A percentile compares a stretch with the other conserved stretches of the same genome.
phyloP scores from a whole-genome alignment of 768 basidiomycete genomes.

The Tricholoma saponaceum region DNA sequence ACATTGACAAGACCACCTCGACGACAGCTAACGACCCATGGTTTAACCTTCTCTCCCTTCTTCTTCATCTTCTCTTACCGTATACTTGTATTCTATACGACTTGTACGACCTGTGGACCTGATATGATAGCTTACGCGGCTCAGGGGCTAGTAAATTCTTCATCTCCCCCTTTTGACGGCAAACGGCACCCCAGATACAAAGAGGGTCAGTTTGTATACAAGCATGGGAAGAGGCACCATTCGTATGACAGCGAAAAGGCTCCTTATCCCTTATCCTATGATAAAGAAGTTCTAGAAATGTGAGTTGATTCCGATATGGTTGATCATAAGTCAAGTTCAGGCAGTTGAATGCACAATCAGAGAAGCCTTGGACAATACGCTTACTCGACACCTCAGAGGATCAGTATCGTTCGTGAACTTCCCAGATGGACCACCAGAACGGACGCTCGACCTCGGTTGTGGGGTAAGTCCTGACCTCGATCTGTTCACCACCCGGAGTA shows the following conservation, averaged over 20 bases:
- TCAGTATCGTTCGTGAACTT: conserved; percentile 63
- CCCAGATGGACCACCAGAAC: conserved; percentile 42
- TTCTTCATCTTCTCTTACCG: not conserved
- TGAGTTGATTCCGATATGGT: conserved; percentile 19
- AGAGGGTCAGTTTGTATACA: conserved; percentile 55
- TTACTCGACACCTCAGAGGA: conserved; percentile 43
- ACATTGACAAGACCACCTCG: not conserved
- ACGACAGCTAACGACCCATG: conserved; percentile 1
- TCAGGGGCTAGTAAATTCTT: conserved; percentile 4
- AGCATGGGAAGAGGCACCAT: conserved; percentile 63
- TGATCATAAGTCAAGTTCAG: not conserved
- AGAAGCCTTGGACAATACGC: conserved; percentile 51
- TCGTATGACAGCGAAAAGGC: conserved; percentile 71
- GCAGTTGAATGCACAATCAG: conserved; percentile 22
- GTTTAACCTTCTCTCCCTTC: conserved; percentile 4
- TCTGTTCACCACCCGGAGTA: conserved; percentile 1
- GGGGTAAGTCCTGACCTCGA: conserved; percentile 45
- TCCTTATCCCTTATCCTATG: conserved; percentile 75
- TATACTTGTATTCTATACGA: conserved; percentile 1
- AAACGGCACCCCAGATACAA: conserved; percentile 40
- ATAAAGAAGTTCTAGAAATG: conserved; percentile 64
- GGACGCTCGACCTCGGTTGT: conserved; percentile 67
- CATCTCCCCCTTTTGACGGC: conserved; percentile 26
- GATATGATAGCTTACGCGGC: not conserved
- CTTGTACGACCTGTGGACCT: not conserved